These are phyloP conservation scores for Fusarium sp. DNA, from an alignment of 2,329 filamentous ascomycete species.

Conservation along the genomic window DNA sequence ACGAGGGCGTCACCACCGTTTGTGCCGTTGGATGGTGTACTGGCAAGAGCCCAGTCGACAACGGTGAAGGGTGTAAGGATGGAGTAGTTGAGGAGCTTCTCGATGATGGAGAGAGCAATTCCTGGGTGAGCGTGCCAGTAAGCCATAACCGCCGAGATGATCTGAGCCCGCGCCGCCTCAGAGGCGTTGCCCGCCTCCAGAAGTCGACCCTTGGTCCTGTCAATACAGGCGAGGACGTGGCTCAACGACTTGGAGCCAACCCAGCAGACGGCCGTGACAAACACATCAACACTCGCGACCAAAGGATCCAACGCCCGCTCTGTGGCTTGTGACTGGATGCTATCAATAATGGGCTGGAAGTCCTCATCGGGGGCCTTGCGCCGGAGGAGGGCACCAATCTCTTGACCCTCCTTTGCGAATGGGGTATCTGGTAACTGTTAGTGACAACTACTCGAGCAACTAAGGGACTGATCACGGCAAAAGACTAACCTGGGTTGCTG, in stretches of 20 bases:
- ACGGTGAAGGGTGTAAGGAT: conserved; percentile 87
- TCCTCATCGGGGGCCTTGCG: conserved; percentile 87
- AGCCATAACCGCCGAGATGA: conserved; percentile 85
- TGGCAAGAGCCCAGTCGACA: conserved; percentile 85
- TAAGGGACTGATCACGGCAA: background rate
- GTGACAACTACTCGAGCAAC: background rate
- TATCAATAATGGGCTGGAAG: conserved; percentile 79
- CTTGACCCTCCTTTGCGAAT: conserved; percentile 83
- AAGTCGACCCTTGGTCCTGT: conserved; percentile 89
- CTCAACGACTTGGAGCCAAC: conserved; percentile 95
- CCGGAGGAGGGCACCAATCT: conserved; percentile 78
- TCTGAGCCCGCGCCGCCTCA: conserved; percentile 80
- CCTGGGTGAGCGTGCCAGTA: conserved; percentile 96
- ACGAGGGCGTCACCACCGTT: conserved; percentile 71
- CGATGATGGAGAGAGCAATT: conserved; percentile 88
- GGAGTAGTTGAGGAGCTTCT: conserved; percentile 97
- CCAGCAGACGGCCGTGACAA: conserved; percentile 91
- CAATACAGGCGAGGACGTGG: conserved; percentile 93
- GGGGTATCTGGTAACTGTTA: conserved; percentile 67
- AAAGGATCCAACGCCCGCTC: conserved; percentile 77
- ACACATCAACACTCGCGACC: conserved; percentile 88
- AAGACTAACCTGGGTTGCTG: conserved; percentile 70
- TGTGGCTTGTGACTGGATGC: conserved; percentile 80
- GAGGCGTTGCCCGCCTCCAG: conserved; percentile 79
- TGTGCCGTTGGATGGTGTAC: conserved; percentile 56